Conservation (phyloP, 495 filamentous ascomycete genomes). For the Penicillium argentinense region DNA sequence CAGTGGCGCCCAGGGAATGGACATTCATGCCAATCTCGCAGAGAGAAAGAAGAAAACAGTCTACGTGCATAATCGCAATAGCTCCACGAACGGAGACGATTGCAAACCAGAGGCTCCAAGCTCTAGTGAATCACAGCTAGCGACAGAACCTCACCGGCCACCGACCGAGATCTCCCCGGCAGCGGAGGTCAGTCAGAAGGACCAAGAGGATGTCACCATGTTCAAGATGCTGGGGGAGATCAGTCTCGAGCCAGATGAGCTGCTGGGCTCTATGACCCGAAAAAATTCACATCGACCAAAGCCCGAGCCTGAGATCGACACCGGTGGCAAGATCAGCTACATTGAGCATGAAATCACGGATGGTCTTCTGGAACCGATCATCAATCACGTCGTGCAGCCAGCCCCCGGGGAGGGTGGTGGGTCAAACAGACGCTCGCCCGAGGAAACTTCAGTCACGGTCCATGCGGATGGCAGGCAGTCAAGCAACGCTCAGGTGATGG, state of each 20-base stretch:
- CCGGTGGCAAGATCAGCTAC: slow-evolving; percentile 46
- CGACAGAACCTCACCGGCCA: not conserved
- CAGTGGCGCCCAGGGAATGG: slow-evolving; percentile 76
- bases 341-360: slow-evolving; percentile 53
- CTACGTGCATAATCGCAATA: slow-evolving; percentile 71
- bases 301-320: slow-evolving; percentile 22
- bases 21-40: slow-evolving; percentile 70
- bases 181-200: not conserved
- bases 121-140: not conserved
- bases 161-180: slow-evolving; percentile 19
- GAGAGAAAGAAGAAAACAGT: slow-evolving; percentile 54
- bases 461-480: slow-evolving; percentile 8
- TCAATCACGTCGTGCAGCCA: slow-evolving; percentile 59
- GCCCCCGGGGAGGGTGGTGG: not conserved
- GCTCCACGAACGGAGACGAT: slow-evolving; percentile 51
- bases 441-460: not conserved
- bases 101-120: slow-evolving; percentile 25
- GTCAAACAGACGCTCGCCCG: not conserved
- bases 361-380: slow-evolving; percentile 75
- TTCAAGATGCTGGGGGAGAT: slow-evolving; percentile 43
- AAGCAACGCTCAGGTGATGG: slow-evolving; percentile 61
- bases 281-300: slow-evolving; percentile 22
- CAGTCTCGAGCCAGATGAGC: slow-evolving; percentile 34
- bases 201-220: slow-evolving; percentile 27
- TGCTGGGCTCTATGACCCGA: slow-evolving; percentile 12